Evolutionary conservation across 1,284 basidiomycete genomes (phyloP), one percentile per base, ranked within the genome.

Genomic region (Austroboletus novae-zelandiae): DNA sequence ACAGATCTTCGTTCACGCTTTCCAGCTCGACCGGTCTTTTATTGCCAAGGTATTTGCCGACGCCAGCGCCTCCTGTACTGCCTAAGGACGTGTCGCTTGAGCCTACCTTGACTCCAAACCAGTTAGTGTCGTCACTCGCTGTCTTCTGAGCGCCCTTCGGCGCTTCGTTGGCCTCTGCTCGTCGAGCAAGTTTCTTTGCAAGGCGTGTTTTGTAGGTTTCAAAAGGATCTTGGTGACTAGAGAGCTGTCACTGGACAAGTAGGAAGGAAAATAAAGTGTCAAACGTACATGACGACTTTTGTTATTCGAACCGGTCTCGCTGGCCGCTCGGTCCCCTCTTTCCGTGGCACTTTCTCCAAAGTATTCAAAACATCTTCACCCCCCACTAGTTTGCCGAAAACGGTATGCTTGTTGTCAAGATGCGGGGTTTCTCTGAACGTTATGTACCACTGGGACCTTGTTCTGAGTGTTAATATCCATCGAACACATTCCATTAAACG

Each of bases 341-440:
- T 90, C 18, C 86, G 75, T 0, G 91, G 85, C 0, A 94, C 70
- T 30, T 81, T 80, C 68, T 99, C 97, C 34, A 99, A 73, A 9
- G 85, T 80, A 60, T 91, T 81, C 5, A 99, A 74, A 2, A 96
- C 87, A 36, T 94, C 89, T 64, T 96, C 92, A 4, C 95, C 95
- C 20, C 95, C 95, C 0, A 98, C 93, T 6, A 98, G 77, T 60
- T 97, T 94, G 3, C 97, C 96, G 65, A 99, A 99, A 1, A 98
- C 95, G 0, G 95, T 97, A 65, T 97, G 93, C 60, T 94, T 92
- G 51, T 81, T 82, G 65, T 85, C 84, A 11, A 98, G 79, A 67
- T 97, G 83, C 0, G 91, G 79, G 3, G 91, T 82, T 5, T 83
- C 72, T 50, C 77, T 80, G 76, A 97, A 98, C 0, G 94, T 94